These are phyloP conservation scores for Cytospora chrysosperma DNA, from an alignment of 2,329 filamentous ascomycete species.

Conservation along the genomic window DNA sequence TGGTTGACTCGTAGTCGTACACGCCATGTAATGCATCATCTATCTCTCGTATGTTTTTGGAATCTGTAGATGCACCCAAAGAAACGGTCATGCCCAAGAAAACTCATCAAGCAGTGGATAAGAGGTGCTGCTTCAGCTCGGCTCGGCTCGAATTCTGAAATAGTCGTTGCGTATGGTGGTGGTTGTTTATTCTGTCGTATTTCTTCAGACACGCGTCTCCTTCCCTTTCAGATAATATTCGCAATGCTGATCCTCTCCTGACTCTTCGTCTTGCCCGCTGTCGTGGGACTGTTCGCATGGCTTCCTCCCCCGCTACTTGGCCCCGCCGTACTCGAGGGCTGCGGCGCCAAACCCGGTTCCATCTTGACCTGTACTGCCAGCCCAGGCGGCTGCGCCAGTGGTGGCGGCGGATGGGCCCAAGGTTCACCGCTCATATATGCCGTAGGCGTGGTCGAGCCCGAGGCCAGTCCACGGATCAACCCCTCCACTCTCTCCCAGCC, in stretches of 20 bases:
- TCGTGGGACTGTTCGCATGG: constrained; percentile 35
- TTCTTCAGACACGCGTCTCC: neutral
- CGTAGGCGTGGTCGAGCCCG: constrained; percentile 31
- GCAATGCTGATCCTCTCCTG: constrained; percentile 47
- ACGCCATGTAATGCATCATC: constrained; percentile 13
- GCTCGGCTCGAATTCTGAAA: neutral
- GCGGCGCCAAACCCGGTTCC: constrained; percentile 28
- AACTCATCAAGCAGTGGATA: neutral
- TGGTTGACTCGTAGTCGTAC: constrained; percentile 16
- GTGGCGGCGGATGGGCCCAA: constrained; percentile 16
- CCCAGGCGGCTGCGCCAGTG: constrained; percentile 15
- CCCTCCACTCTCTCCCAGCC: constrained; percentile 77
- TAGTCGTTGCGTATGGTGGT: neutral
- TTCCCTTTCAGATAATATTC: constrained; percentile 41
- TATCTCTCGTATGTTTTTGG: neutral
- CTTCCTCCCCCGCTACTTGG: constrained; percentile 22
- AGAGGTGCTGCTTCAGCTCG: neutral
- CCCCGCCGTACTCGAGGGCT: constrained; percentile 12
- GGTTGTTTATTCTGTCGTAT: neutral
- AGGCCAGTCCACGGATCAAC: constrained; percentile 54
- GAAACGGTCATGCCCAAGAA: neutral
- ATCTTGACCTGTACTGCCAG: constrained; percentile 33
- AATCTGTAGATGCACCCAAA: neutral
- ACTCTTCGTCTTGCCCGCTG: constrained; percentile 36
- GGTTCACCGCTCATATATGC: constrained; percentile 15